phyloP scores from a whole-genome alignment of 257 asterid species.

The Solanum pimpinellifolium region DNA sequence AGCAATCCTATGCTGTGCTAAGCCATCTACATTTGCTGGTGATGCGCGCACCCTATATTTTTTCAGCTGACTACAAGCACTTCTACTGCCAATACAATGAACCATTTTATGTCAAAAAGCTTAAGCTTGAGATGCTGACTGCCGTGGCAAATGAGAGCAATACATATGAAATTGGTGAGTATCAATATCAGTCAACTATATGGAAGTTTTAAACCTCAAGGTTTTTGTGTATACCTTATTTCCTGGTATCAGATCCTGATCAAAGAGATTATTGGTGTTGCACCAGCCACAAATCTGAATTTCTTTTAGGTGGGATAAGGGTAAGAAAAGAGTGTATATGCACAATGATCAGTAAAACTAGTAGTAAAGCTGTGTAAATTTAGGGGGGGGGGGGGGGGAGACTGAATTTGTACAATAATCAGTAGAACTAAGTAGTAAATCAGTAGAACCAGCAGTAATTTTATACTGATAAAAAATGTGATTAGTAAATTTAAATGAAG shows the following conservation, averaged over 20 bases:
- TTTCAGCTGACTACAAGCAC: constrained; percentile 95
- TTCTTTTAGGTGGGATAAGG: not conserved
- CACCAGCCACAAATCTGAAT: not conserved
- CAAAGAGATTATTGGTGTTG: not conserved
- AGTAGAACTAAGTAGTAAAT: not conserved
- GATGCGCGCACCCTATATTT: constrained; percentile 95
- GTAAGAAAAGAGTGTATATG: not conserved
- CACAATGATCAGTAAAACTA: not conserved
- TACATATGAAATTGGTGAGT: constrained; percentile 84
- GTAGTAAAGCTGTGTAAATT: not conserved
- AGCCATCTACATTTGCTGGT: constrained; percentile 95
- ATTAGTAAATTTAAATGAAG: not conserved
- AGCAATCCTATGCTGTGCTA: constrained; percentile 88
- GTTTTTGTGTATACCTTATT: not conserved
- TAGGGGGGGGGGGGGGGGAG: not conserved
- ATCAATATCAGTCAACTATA: not conserved
- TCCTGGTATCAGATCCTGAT: not conserved
- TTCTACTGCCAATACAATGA: constrained; percentile 98
- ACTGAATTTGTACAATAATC: not conserved
- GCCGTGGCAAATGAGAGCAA: constrained; percentile 98
- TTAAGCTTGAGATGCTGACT: constrained; percentile 98
- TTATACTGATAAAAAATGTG: not conserved
- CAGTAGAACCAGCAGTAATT: not conserved
- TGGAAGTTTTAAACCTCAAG: not conserved
- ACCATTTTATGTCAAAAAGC: constrained; percentile 91